These are phyloP conservation scores for Monilinia fructicola DNA, from an alignment of 2,329 filamentous ascomycete species.

Conservation along the genomic window DNA sequence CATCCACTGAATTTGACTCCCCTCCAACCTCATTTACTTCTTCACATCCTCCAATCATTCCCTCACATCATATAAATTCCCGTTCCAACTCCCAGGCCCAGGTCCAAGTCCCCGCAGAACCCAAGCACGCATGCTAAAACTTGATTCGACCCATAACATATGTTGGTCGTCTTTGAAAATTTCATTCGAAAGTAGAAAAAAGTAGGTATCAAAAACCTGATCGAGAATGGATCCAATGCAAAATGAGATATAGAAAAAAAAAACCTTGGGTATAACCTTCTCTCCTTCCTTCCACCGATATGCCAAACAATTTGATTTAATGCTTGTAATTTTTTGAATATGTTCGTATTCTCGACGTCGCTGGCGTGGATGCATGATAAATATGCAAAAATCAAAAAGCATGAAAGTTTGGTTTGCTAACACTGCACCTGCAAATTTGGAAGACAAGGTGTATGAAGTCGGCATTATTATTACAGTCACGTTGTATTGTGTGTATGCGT, in stretches of 20 bases:
- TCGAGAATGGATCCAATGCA: slow-evolving; percentile 1
- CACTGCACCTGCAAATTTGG: background rate
- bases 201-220: background rate
- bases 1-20: background rate
- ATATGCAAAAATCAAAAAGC: slow-evolving; percentile 9
- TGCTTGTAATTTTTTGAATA: background rate
- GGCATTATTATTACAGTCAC: slow-evolving; percentile 25
- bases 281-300: slow-evolving; percentile 6
- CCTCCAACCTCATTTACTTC: background rate
- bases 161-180: background rate
- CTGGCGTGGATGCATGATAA: slow-evolving; percentile 12
- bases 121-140: slow-evolving; percentile 4
- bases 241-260: slow-evolving; percentile 15
- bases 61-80: background rate
- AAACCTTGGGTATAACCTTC: slow-evolving; percentile 15
- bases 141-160: background rate
- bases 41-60: background rate
- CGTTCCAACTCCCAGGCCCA: slow-evolving; percentile 2
- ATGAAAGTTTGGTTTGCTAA: background rate
- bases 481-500: slow-evolving; percentile 10
- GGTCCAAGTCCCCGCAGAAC: background rate
- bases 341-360: background rate
- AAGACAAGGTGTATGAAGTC: background rate
- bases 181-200: slow-evolving; percentile 9
- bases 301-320: background rate